phyloP scores from a whole-genome alignment of 805 yeast species.

The Spathaspora boniae region DNA sequence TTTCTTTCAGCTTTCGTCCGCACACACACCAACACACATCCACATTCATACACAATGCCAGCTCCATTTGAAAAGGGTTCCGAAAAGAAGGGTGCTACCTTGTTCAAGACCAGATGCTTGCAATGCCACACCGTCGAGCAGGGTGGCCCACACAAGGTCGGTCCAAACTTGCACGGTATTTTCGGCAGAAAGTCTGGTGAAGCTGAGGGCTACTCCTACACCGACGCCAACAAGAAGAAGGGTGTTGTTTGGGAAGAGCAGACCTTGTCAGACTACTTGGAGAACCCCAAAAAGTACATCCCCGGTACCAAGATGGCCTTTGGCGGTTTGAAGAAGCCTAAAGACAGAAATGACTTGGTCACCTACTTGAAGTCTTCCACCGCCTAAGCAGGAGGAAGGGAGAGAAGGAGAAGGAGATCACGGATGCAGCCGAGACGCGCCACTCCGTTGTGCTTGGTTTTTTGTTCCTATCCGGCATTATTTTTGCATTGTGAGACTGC shows the following conservation, averaged over 20 bases:
- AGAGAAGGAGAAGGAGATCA: not conserved
- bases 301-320: conserved; percentile 99
- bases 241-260: conserved; percentile 86
- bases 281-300: conserved; percentile 99
- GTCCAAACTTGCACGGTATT: conserved; percentile 96
- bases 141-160: conserved; percentile 98
- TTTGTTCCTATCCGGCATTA: not conserved
- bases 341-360: conserved; percentile 96
- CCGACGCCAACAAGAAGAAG: conserved; percentile 97
- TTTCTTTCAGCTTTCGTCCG: not conserved
- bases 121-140: conserved; percentile 97
- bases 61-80: conserved; percentile 43
- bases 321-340: conserved; percentile 98
- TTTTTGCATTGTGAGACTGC: conserved; percentile 6
- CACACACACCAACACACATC: not conserved
- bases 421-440: not conserved
- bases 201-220: conserved; percentile 91
- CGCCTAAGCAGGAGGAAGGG: conserved; percentile 11
- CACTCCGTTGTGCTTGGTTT: not conserved
- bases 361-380: conserved; percentile 66
- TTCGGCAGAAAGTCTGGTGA: conserved; percentile 89
- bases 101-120: conserved; percentile 97
- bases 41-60: conserved; percentile 29
- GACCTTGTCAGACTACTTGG: conserved; percentile 91
- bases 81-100: conserved; percentile 86